Evolutionary conservation across 2,329 filamentous ascomycete genomes (phyloP), one percentile per base, ranked within the genome.

Genomic region (Paracoccidioides brasiliensis): DNA sequence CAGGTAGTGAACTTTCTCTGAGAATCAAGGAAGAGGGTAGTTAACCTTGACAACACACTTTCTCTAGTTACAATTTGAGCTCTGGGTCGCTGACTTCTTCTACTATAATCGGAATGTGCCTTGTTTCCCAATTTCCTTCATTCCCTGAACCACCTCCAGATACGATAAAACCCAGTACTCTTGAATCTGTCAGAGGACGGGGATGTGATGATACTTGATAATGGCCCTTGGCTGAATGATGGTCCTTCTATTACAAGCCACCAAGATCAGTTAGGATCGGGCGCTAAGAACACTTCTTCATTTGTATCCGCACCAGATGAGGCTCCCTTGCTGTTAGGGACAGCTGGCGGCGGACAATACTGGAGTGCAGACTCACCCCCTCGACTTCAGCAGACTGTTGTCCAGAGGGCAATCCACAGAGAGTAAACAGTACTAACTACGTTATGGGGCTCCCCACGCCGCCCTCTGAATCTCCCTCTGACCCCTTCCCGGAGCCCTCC

Each of bases 91-190:
- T n/a, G n/a, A n/a, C n/a, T n/a, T n/a, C n/a, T n/a, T n/a, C n/a
- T n/a, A n/a, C n/a, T n/a, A n/a, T n/a, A n/a, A n/a, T n/a, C n/a
- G n/a, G n/a, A n/a, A n/a, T n/a, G n/a, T n/a, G n/a, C n/a, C n/a
- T n/a, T n/a, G n/a, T n/a, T n/a, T n/a, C n/a, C n/a, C n/a, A n/a
- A n/a, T n/a, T n/a, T n/a, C n/a, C n/a, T n/a, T n/a, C n/a, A n/a
- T n/a, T n/a, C n/a, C n/a, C n/a, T 44, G 28, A 53, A 53, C 51
- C 28, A 38, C 22, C 51, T 52, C 10, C 38, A 43, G 40, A 53
- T 30, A 53, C 51, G n/a, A 53, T 53, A 43, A 14, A 53, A 43
- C 38, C 51, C 35, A 38, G n/a, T 53, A n/a, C 43, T 53, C 30
- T 53, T 53, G 40, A 33, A 14, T 28, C 28, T 53, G 37, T 22